phyloP scores from a whole-genome alignment of 208 protist species.

The Leishmania braziliensis region DNA sequence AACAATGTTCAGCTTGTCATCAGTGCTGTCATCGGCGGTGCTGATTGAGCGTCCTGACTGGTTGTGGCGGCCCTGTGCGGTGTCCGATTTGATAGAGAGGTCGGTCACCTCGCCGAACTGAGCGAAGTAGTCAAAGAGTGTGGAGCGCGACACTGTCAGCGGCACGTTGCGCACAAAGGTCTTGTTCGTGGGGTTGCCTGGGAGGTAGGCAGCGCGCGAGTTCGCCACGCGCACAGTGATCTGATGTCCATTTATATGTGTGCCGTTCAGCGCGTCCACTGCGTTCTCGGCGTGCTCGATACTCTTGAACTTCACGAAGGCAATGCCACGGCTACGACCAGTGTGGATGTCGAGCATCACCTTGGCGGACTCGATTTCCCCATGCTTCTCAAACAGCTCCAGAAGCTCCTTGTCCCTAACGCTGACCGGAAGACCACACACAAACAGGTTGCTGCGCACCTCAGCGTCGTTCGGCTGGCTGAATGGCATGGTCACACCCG shows the following conservation, averaged over 20 bases:
- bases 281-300: constrained; percentile 48
- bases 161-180: constrained; percentile 80
- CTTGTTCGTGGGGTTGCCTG: constrained; percentile 71
- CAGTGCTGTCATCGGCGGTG: constrained; percentile 10
- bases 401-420: constrained; percentile 53
- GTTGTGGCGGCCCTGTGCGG: constrained; percentile 35
- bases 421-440: constrained; percentile 53
- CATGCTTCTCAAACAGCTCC: constrained; percentile 48
- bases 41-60: background rate
- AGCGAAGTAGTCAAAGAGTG: constrained; percentile 53
- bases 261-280: constrained; percentile 46
- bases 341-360: constrained; percentile 87
- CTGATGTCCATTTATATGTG: constrained; percentile 29
- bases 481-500: background rate
- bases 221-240: constrained; percentile 71
- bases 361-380: constrained; percentile 73
- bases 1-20: constrained; percentile 59
- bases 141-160: constrained; percentile 38
- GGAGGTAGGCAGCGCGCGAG: constrained; percentile 65
- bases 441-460: constrained; percentile 78
- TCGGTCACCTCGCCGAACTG: constrained; percentile 70
- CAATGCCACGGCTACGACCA: constrained; percentile 67
- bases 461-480: constrained; percentile 31
- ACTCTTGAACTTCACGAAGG: constrained; percentile 74
- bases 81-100: constrained; percentile 74